Evolutionary conservation across 2,329 filamentous ascomycete genomes (phyloP), one percentile per base, ranked within the genome.

Genomic region (Aspergillus fumigatiaffinis): DNA sequence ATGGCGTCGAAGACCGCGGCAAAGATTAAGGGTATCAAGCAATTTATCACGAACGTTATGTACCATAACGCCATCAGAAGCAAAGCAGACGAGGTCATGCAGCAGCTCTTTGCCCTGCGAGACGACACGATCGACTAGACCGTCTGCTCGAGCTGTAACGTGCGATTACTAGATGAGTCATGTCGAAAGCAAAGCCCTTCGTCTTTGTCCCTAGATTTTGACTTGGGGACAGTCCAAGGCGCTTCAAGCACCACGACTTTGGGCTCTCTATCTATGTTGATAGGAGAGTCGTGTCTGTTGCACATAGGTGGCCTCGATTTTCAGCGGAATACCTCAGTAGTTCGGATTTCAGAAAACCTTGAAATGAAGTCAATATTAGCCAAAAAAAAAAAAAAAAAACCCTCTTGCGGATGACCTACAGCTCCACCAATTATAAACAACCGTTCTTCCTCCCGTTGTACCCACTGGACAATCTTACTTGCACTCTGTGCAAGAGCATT

Each of bases 381-480:
- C 10, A 47, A 23, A 47, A 47, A 23, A 4, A 14, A 47, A 4
- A 21, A 3, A 47, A 23, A 47, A 47, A 23, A 4, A 14, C 21
- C 7, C 9, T 23, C 4, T 10, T 14, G 12, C 29, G 4, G 3
- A 46, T 48, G 29, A 71, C 75, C 60, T 65, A 97, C 93, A 47
- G 92, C 94, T n/a, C 94, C 95, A 1, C 94, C 94, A 70, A 99
- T 94, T 58, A 99, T 96, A 70, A 99, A 99, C 5, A 97, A 79
- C 56, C 94, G 82, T 75, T 97, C 92, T 74, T 97, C 93, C 75
- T 99, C 94, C 63, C 87, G 83, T 70, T 90, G 88, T 1, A 93
- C 88, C 92, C 93, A 99, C 69, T 94, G 90, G 5, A 95, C 87
- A 51, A 99, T 86, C 75, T 89, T 88, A 71, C 94, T 96, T 35